Conservation (phyloP, 2,329 filamentous ascomycete genomes). For the Paradendryphiella salina region DNA sequence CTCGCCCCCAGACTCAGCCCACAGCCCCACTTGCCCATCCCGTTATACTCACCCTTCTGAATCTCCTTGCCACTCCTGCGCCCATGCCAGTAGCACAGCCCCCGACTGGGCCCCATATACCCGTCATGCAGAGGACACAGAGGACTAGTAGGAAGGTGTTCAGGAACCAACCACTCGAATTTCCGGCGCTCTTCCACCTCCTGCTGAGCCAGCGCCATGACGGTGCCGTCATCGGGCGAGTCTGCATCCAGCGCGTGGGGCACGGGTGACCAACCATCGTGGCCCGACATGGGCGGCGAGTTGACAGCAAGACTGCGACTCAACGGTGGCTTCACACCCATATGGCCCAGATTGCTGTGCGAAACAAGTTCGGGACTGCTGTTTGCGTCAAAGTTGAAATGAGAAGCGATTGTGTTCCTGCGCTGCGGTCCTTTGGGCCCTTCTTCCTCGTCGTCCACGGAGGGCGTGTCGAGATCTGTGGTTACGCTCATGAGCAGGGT, state of each 20-base stretch:
- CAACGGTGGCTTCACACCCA: constrained; percentile 11
- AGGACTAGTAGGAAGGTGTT: constrained; percentile 51
- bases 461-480: constrained; percentile 14
- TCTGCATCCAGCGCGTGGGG: constrained; percentile 7
- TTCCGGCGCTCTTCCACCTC: constrained; percentile 35
- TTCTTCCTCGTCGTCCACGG: constrained; percentile 26
- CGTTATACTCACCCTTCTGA: constrained; percentile 10
- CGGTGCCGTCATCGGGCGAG: constrained; percentile 5
- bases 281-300: constrained; percentile 2
- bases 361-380: constrained; percentile 7
- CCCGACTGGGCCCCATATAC: constrained; percentile 45
- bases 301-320: not conserved
- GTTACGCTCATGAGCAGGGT: constrained; percentile 41
- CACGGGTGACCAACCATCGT: constrained; percentile 23
- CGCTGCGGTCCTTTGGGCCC: constrained; percentile 24
- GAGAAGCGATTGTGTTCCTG: not conserved
- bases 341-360: constrained; percentile 7
- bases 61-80: constrained; percentile 34
- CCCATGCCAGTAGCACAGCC: constrained; percentile 51
- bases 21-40: constrained; percentile 1
- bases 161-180: constrained; percentile 49
- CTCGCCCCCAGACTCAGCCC: too few species aligned
- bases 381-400: constrained; percentile 1
- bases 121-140: constrained; percentile 50
- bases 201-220: constrained; percentile 12